Percentiles rank a stretch among this genome's conserved stretches.
Evolutionary conservation across 2,329 filamentous ascomycete genomes (phyloP).

Genomic region (Aspergillus sp.): DNA sequence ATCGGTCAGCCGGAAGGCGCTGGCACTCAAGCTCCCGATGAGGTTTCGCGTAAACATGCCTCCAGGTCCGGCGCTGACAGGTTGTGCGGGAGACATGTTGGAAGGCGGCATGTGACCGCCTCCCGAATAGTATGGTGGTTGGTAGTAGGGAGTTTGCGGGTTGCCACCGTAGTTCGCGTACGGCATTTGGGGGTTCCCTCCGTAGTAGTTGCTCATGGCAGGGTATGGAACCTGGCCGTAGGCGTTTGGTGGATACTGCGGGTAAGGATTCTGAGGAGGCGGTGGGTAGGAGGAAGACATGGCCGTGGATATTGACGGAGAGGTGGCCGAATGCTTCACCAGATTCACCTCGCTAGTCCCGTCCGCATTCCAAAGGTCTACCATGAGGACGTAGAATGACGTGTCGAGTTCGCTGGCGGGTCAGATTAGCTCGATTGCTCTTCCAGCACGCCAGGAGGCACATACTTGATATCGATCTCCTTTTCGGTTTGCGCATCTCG

Average conservation of each 20-base stretch:
- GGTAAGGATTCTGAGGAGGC: slow-evolving; percentile 40
- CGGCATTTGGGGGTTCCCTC: slow-evolving; percentile 29
- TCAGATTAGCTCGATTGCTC: slow-evolving; percentile 12
- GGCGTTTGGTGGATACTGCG: slow-evolving; percentile 38
- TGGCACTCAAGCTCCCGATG: slow-evolving; percentile 87
- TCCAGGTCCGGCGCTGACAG: slow-evolving; percentile 52
- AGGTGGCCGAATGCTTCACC: slow-evolving; percentile 63
- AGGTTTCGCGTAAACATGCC: slow-evolving; percentile 95
- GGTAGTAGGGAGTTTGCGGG: slow-evolving; percentile 32
- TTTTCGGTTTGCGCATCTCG: slow-evolving; percentile 71
- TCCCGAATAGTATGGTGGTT: slow-evolving; percentile 28
- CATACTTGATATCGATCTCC: slow-evolving; percentile 81
- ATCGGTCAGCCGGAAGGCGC: slow-evolving; percentile 80
- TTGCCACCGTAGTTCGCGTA: slow-evolving; percentile 36
- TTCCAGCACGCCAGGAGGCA: not conserved
- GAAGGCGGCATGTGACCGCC: slow-evolving; percentile 34
- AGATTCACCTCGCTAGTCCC: slow-evolving; percentile 65
- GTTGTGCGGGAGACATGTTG: slow-evolving; percentile 38
- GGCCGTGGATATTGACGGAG: slow-evolving; percentile 78
- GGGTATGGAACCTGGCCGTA: slow-evolving; percentile 43
- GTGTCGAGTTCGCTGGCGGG: slow-evolving; percentile 65
- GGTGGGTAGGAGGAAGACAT: slow-evolving; percentile 73
- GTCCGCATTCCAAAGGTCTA: slow-evolving; percentile 66
- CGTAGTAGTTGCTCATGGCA: slow-evolving; percentile 39
- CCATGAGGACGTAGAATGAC: slow-evolving; percentile 66